phyloP scores from a whole-genome alignment of 1,284 basidiomycete genomes.

The Cutaneotrichosporon cyanovorans region DNA sequence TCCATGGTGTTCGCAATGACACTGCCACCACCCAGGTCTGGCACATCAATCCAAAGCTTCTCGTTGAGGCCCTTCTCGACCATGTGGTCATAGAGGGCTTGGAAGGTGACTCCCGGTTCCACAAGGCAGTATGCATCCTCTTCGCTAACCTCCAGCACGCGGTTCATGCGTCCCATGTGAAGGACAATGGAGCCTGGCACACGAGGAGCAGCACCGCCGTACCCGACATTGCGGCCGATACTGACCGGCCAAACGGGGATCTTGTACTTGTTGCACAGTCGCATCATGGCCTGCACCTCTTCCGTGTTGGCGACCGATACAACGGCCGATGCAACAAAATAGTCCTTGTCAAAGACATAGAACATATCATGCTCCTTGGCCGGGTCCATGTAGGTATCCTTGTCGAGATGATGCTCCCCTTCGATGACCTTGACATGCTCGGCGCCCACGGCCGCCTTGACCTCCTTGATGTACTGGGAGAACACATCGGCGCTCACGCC shows the following conservation, averaged over 20 bases:
- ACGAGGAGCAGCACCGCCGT: slow-evolving; percentile 7
- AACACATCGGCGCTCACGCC: slow-evolving; percentile 3
- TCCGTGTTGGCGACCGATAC: slow-evolving; percentile 2
- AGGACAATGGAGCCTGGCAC: slow-evolving; percentile 5
- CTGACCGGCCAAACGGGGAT: slow-evolving; percentile 8
- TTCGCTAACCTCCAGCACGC: slow-evolving; percentile 9
- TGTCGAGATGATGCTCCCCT: slow-evolving; percentile 8
- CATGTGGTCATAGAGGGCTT: slow-evolving; percentile 8
- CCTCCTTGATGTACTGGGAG: slow-evolving; percentile 1
- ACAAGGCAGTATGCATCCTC: slow-evolving; percentile 8
- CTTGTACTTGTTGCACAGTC: slow-evolving; percentile 7
- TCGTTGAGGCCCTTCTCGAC: slow-evolving; percentile 2
- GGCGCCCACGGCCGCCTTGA: slow-evolving; percentile 1
- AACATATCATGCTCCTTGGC: slow-evolving; percentile 13
- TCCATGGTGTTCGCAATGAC: slow-evolving; percentile 10
- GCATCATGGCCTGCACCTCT: slow-evolving; percentile 7
- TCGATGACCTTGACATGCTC: slow-evolving; percentile 5
- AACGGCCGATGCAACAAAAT: slow-evolving; percentile 8
- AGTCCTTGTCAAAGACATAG: slow-evolving; percentile 11
- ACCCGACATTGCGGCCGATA: slow-evolving; percentile 9
- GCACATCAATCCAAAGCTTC: slow-evolving; percentile 11
- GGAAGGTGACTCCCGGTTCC: slow-evolving; percentile 10
- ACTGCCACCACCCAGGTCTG: slow-evolving; percentile 9
- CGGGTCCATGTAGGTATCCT: slow-evolving; percentile 10
- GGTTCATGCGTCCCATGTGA: slow-evolving; percentile 10